Percentiles rank a stretch among this genome's conserved stretches.
These are phyloP conservation scores for Ceratocystis smalleyi DNA, from an alignment of 2,329 filamentous ascomycete species.

Conservation along the genomic window DNA sequence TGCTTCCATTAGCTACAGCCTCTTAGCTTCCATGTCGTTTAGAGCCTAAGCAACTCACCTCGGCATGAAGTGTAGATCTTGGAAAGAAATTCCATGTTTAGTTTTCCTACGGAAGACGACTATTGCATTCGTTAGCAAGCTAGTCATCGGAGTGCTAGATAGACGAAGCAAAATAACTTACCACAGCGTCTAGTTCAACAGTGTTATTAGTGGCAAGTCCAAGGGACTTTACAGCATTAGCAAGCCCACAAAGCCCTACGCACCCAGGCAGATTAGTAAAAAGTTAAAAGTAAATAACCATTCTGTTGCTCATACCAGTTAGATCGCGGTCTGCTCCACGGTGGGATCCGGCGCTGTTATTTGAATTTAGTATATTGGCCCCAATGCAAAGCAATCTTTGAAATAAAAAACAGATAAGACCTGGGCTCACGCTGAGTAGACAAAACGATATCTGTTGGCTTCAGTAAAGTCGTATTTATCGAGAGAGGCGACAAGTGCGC, in stretches of 20 bases:
- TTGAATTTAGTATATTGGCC: conserved; percentile 18
- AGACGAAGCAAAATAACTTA: conserved; percentile 26
- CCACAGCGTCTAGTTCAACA: conserved; percentile 58
- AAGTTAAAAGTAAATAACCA: background rate
- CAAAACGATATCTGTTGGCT: conserved; percentile 58
- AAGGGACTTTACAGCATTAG: conserved; percentile 47
- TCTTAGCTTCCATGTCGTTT: background rate
- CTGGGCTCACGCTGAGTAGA: conserved; percentile 65
- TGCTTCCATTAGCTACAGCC: background rate
- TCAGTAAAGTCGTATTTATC: conserved; percentile 65
- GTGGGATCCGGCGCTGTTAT: conserved; percentile 40
- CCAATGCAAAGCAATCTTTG: background rate
- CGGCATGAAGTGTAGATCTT: conserved; percentile 40
- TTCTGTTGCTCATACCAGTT: conserved; percentile 25
- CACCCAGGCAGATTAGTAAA: conserved; percentile 17
- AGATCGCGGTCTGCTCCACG: conserved; percentile 29
- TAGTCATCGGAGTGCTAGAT: background rate
- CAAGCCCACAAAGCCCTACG: conserved; percentile 59
- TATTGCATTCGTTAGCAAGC: conserved; percentile 22
- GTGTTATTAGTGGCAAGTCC: conserved; percentile 40
- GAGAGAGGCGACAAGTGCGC: conserved; percentile 51
- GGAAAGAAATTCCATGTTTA: conserved; percentile 52
- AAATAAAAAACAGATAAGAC: background rate
- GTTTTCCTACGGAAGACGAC: conserved; percentile 66
- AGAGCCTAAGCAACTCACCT: conserved; percentile 26